These are phyloP conservation scores for Tritrichomonas foetus DNA, from an alignment of 208 protist genomes.

Conservation along the genomic window DNA sequence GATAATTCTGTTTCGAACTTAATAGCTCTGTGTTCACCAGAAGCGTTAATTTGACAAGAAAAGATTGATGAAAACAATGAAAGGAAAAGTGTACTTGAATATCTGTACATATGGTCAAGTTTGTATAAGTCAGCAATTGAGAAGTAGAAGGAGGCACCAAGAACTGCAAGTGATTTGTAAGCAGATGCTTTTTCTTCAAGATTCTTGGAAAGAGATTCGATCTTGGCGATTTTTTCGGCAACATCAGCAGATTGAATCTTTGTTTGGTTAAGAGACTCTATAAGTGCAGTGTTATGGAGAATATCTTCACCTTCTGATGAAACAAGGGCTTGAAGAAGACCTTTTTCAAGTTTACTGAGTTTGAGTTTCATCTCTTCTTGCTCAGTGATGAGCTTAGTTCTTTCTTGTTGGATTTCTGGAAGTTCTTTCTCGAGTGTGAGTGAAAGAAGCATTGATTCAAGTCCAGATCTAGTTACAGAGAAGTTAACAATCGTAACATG, in stretches of 20 bases:
- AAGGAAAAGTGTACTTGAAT: slow-evolving; percentile 80
- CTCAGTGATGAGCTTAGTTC: slow-evolving; percentile 75
- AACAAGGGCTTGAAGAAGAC: not conserved
- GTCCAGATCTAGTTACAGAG: slow-evolving; percentile 83
- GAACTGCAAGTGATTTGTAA: slow-evolving; percentile 79
- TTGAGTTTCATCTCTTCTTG: slow-evolving; percentile 88
- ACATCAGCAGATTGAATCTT: slow-evolving; percentile 83
- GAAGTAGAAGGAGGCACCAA: slow-evolving; percentile 79
- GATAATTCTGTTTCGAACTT: not conserved
- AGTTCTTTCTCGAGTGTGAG: slow-evolving; percentile 89
- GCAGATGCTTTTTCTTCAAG: slow-evolving; percentile 83
- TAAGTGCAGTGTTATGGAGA: not conserved
- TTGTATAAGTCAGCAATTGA: slow-evolving; percentile 72
- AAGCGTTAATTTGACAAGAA: not conserved
- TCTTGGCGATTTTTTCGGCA: slow-evolving; percentile 70
- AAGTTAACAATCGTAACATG: slow-evolving; percentile 87
- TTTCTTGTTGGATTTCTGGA: slow-evolving; percentile 85
- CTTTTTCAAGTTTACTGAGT: slow-evolving; percentile 58
- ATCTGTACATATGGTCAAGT: slow-evolving; percentile 93
- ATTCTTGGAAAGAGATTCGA: slow-evolving; percentile 71
- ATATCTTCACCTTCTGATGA: not conserved
- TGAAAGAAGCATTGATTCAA: slow-evolving; percentile 90
- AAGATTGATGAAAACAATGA: slow-evolving; percentile 55
- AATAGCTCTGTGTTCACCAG: not conserved
- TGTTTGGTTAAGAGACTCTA: slow-evolving; percentile 73